These are phyloP conservation scores for Odontarrhena argentea DNA, from an alignment of 345 rosid species.

Conservation along the genomic window DNA sequence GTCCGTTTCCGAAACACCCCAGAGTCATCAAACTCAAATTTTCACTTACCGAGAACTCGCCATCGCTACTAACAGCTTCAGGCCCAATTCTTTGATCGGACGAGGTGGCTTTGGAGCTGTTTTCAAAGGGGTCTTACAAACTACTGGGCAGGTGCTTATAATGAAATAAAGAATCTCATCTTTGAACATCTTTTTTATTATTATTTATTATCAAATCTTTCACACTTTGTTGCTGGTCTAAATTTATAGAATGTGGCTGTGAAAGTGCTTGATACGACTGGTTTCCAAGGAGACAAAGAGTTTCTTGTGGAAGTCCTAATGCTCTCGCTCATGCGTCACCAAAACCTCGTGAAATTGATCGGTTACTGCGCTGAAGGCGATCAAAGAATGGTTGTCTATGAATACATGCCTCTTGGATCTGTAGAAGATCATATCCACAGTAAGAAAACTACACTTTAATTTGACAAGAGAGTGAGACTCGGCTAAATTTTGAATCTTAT, in stretches of 20 bases:
- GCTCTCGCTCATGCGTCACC: constrained; percentile 73
- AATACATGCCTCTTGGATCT: constrained; percentile 69
- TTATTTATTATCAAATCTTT: too few species aligned
- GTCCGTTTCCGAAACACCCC: constrained; percentile 18
- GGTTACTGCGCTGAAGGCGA: constrained; percentile 79
- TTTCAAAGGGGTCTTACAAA: constrained; percentile 52
- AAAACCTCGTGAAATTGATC: constrained; percentile 65
- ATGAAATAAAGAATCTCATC: too few species aligned
- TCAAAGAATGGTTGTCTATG: constrained; percentile 77
- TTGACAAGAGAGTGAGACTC: not conserved
- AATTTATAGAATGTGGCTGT: constrained; percentile 55
- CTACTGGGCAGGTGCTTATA: constrained; percentile 45
- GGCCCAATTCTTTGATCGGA: constrained; percentile 53
- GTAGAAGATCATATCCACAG: constrained; percentile 73
- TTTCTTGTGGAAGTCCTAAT: constrained; percentile 84
- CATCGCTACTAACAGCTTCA: constrained; percentile 58
- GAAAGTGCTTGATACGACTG: constrained; percentile 59
- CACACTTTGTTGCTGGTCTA: constrained; percentile 10
- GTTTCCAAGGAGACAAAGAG: constrained; percentile 82
- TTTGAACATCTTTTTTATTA: too few species aligned
- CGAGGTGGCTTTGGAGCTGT: constrained; percentile 86
- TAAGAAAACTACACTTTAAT: constrained; percentile 20
- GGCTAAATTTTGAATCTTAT: not conserved
- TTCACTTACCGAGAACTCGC: constrained; percentile 68
- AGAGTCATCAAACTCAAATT: constrained; percentile 23